phyloP scores from a whole-genome alignment of 495 filamentous ascomycete genomes.

The Daldinia concentrica region DNA sequence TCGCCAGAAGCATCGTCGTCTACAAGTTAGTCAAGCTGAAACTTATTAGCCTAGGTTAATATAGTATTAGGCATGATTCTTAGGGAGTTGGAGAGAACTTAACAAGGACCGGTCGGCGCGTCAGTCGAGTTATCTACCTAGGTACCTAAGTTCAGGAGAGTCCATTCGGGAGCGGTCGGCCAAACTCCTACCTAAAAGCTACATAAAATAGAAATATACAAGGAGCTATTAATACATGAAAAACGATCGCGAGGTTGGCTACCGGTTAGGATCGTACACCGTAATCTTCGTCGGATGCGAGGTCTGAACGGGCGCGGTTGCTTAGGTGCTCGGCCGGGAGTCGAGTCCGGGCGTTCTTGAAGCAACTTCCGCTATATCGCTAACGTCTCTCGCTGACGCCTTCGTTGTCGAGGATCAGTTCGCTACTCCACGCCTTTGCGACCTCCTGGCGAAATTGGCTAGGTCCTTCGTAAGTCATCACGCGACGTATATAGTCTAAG shows the following conservation, averaged over 20 bases:
- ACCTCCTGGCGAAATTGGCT: constrained; percentile 22
- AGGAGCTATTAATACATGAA: neutral
- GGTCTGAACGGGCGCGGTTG: neutral
- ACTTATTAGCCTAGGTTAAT: neutral
- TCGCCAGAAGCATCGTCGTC: neutral
- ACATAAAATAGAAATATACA: neutral
- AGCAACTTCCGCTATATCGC: neutral
- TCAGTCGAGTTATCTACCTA: neutral
- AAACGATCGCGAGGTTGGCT: neutral
- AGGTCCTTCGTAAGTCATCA: constrained; percentile 27
- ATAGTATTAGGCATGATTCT: neutral
- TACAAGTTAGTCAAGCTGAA: neutral
- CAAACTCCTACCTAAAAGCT: neutral
- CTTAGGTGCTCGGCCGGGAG: neutral
- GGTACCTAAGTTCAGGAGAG: neutral
- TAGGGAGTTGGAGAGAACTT: neutral
- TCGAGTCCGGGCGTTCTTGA: neutral
- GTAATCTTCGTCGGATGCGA: neutral
- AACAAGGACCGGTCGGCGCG: neutral
- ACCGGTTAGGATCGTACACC: neutral
- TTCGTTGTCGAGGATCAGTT: neutral
- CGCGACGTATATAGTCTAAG: constrained; percentile 17
- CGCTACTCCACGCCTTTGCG: constrained; percentile 2
- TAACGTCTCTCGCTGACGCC: neutral
- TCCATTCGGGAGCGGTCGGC: neutral